Base-by-base conservation (phyloP, 306 rosid genomes). In the Quercus bicolor region DNA sequence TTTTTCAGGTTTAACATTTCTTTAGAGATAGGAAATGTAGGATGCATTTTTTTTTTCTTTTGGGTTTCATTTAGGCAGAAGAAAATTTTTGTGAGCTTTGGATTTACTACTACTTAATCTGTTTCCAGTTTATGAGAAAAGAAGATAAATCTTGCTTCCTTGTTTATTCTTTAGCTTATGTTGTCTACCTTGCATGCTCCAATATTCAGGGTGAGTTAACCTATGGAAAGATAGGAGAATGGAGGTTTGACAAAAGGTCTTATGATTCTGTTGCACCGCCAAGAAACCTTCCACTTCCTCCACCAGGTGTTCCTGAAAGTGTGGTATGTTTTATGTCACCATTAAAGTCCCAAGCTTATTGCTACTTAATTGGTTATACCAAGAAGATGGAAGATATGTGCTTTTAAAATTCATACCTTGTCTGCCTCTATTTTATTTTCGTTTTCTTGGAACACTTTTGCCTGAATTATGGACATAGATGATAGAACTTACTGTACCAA, bases 221-320 rank as follows among this genome's bases (percentile, higher is more conserved):
- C 24, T 90, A 91, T 81, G 99, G 98, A 81, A 93, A 93, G 82
- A 96, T 93, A 52, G 99, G 99, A 79, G 99, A 96, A 86, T 96
- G 99, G 99, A 90, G 99, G 75, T 96, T 96, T 73, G 99, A 91
- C 81, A 96, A 96, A 82, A 85, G 99, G 81, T 89, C 99, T 14
- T 93, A 76, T 16, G 87, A 56, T 72, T 31, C 1, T 1, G 78
- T 66, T 56, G 81, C 85, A 72, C 97, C 89, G 2, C 99, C 97
- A 0, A 87, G 91, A 84, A 96, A 96, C 86, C 92, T 93, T 43
- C 74, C 98, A 52, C 57, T 91, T 77, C 98, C 99, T 24, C 99
- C 97, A 31, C 85, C 89, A 9, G 99, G 99, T 52, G 97, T 96
- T 76, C 90, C 99, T 13, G 96, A 96, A 81, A 96, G 98, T 51